These are phyloP conservation scores for Apium graveolens DNA, from an alignment of 129 eudicot species.

Conservation along the genomic window DNA sequence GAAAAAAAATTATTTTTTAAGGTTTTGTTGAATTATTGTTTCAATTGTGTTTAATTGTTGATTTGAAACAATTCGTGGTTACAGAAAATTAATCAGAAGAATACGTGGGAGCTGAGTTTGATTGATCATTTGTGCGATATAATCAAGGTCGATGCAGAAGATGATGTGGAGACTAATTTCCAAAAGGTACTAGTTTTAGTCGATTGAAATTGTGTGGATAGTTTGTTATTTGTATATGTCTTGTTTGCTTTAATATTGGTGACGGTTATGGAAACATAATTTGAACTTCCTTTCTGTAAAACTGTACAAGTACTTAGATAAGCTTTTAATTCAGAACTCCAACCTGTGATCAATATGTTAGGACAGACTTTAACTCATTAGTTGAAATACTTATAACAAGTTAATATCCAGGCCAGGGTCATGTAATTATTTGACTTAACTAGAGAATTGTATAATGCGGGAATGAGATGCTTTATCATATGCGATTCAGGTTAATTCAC, in stretches of 20 bases:
- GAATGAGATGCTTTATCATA: neutral
- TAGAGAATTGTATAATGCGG: neutral
- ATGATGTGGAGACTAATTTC: conserved; percentile 78
- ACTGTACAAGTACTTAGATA: neutral
- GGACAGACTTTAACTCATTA: neutral
- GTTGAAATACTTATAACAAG: neutral
- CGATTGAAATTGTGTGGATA: neutral
- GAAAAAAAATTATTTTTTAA: too few relatives aligned
- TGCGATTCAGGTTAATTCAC: neutral
- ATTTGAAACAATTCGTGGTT: neutral
- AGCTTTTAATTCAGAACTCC: neutral
- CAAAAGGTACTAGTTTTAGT: conserved; percentile 55
- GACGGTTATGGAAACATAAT: neutral
- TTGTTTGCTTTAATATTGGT: neutral
- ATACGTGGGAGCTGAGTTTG: conserved; percentile 90
- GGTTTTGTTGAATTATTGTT: neutral
- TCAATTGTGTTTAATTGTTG: neutral
- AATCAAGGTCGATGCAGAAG: conserved; percentile 59
- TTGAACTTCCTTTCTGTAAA: neutral
- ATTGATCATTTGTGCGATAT: conserved; percentile 78
- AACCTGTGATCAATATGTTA: too few relatives aligned
- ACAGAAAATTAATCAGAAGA: conserved; percentile 93
- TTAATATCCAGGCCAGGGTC: neutral
- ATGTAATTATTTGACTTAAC: neutral
- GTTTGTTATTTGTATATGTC: neutral